Conservation (phyloP, 768 basidiomycete genomes). For the Trametes cinnabarina region DNA sequence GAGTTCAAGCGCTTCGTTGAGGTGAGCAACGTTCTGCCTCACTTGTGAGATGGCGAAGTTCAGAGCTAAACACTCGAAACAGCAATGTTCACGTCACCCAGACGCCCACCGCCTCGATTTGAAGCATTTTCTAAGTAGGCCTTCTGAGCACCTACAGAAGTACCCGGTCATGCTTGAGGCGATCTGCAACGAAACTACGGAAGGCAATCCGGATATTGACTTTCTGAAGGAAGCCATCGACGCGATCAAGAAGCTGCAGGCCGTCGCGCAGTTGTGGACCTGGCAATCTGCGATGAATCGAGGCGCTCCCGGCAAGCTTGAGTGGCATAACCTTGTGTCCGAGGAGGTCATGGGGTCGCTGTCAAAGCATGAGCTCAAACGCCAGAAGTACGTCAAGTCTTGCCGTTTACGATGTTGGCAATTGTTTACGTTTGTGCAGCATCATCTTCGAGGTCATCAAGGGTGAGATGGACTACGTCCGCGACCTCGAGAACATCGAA, state of each 20-base stretch:
- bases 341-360: constrained; percentile 60
- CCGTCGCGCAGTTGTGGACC: constrained; percentile 77
- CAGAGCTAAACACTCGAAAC: neutral
- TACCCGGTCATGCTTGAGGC: constrained; percentile 86
- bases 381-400: constrained; percentile 66
- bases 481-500: constrained; percentile 85
- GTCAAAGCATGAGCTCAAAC: constrained; percentile 72
- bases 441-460: constrained; percentile 95
- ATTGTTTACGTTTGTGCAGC: constrained; percentile 36
- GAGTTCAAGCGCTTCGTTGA: constrained; percentile 85
- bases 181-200: constrained; percentile 77
- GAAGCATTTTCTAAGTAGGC: constrained; percentile 76
- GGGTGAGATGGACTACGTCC: constrained; percentile 93
- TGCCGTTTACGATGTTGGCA: neutral
- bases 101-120: constrained; percentile 65
- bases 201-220: constrained; percentile 78
- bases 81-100: constrained; percentile 52
- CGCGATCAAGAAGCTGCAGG: constrained; percentile 79
- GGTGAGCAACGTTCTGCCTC: constrained; percentile 38
- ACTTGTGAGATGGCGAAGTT: too few species aligned
- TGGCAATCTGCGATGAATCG: constrained; percentile 90
- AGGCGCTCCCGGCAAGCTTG: constrained; percentile 76
- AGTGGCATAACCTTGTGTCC: constrained; percentile 87
- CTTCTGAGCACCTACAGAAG: constrained; percentile 78
- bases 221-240: constrained; percentile 81